phyloP scores from a whole-genome alignment of 1,284 basidiomycete genomes.

The Tremellales sp. region DNA sequence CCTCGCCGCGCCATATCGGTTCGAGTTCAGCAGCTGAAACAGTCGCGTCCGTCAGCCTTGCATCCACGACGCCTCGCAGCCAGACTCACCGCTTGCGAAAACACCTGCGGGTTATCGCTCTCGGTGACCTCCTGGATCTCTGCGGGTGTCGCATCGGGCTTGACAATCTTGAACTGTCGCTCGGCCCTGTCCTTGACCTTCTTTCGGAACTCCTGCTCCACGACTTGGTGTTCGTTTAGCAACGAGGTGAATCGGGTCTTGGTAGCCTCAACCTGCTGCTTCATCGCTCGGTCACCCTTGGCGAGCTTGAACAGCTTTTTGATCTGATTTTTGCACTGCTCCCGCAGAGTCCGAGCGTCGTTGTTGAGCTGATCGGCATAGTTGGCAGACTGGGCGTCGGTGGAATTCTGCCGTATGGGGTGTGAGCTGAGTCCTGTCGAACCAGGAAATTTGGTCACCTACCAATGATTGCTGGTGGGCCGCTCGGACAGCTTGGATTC shows the following conservation, averaged over 20 bases:
- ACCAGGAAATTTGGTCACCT: constrained; percentile 18
- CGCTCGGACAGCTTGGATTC: constrained; percentile 42
- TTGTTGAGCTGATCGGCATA: constrained; percentile 65
- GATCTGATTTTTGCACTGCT: constrained; percentile 69
- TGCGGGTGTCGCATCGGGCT: constrained; percentile 81
- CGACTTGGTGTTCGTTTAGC: constrained; percentile 64
- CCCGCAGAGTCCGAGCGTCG: constrained; percentile 71
- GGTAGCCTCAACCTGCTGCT: constrained; percentile 65
- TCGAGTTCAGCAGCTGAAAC: constrained; percentile 70
- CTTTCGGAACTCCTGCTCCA: constrained; percentile 87
- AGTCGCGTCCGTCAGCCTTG: not conserved
- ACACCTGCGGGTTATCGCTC: constrained; percentile 77
- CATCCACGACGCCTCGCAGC: not conserved
- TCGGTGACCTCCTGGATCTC: constrained; percentile 74
- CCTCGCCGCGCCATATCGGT: constrained; percentile 76
- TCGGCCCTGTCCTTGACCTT: constrained; percentile 94
- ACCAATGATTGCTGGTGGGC: constrained; percentile 42
- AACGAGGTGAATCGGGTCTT: constrained; percentile 51
- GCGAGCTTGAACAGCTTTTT: constrained; percentile 71
- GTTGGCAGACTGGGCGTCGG: constrained; percentile 38
- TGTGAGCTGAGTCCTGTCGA: not conserved
- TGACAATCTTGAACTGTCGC: constrained; percentile 94
- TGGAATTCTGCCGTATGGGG: not conserved
- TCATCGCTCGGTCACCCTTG: constrained; percentile 73
- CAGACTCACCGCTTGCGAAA: constrained; percentile 72